Evolutionary conservation across 108 stramenopile genomes (phyloP).

Genomic region (Cyclotella baltica): DNA sequence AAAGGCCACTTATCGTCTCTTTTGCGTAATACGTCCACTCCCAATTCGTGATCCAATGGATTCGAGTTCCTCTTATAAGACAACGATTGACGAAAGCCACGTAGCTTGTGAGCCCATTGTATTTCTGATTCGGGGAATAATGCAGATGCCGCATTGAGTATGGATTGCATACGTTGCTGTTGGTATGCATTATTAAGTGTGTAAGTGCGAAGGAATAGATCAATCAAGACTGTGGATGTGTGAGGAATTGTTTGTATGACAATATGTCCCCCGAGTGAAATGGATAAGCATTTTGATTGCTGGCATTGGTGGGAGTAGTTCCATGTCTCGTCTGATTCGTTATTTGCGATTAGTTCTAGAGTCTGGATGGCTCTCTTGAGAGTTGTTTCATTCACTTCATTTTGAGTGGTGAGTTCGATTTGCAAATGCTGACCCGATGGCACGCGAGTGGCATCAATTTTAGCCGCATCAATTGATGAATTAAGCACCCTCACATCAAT

Average conservation of each 20-base stretch:
- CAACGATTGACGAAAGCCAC: conserved; percentile 19
- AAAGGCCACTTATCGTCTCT: not conserved
- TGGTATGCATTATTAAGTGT: not conserved
- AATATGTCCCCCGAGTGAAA: conserved; percentile 1
- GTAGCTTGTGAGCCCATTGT: conserved; percentile 32
- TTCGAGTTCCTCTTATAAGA: not conserved
- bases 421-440: not conserved
- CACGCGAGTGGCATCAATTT: not conserved
- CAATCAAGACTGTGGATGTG: not conserved
- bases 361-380: not conserved
- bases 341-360: not conserved
- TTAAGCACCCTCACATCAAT: not conserved
- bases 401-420: not conserved
- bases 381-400: not conserved
- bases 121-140: not conserved
- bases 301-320: not conserved
- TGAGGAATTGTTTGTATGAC: not conserved
- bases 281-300: not conserved
- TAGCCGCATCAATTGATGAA: not conserved
- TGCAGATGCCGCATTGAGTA: not conserved
- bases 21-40: not conserved
- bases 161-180: not conserved
- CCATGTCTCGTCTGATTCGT: not conserved
- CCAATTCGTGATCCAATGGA: conserved; percentile 21
- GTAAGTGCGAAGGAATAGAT: not conserved